Conservation (phyloP, 805 yeast species). For the Kurtzmaniella fragi region DNA sequence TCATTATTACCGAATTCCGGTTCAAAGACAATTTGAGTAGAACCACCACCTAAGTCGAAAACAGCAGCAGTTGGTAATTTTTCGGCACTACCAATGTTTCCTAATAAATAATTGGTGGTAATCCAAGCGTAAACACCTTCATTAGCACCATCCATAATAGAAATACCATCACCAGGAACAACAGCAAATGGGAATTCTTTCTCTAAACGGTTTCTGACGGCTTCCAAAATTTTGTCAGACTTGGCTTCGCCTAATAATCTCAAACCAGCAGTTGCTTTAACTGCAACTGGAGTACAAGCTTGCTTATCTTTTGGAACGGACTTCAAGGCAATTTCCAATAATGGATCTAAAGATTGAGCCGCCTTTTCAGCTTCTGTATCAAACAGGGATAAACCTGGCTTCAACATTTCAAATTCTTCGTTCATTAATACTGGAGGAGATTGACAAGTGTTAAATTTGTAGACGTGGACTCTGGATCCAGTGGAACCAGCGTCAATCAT, state of each 20-base stretch:
- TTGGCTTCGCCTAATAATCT: slow-evolving; percentile 77
- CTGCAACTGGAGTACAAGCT: slow-evolving; percentile 88
- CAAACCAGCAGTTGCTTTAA: slow-evolving; percentile 97
- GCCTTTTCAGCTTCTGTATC: slow-evolving; percentile 80
- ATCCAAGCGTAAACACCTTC: slow-evolving; percentile 99
- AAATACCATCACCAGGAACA: slow-evolving; percentile 78
- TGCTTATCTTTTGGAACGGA: slow-evolving; percentile 70
- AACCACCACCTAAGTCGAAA: slow-evolving; percentile 97
- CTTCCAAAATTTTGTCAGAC: slow-evolving; percentile 63
- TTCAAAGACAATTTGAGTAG: slow-evolving; percentile 97
- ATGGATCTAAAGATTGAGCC: slow-evolving; percentile 82
- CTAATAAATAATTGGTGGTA: slow-evolving; percentile 88
- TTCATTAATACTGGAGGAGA: slow-evolving; percentile 76
- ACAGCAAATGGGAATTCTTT: slow-evolving; percentile 87
- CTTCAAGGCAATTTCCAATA: slow-evolving; percentile 69
- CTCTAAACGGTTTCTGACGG: slow-evolving; percentile 74
- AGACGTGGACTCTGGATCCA: slow-evolving; percentile 93
- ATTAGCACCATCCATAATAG: slow-evolving; percentile 93
- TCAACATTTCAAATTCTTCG: slow-evolving; percentile 82
- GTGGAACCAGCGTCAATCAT: slow-evolving; percentile 99
- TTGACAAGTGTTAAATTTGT: slow-evolving; percentile 81
- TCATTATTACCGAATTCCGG: slow-evolving; percentile 65
- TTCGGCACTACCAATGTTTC: slow-evolving; percentile 81
- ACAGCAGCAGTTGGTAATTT: slow-evolving; percentile 91
- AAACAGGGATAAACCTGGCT: slow-evolving; percentile 87